Conservation (phyloP, 768 basidiomycete species). For the Amanita subjunquillea region DNA sequence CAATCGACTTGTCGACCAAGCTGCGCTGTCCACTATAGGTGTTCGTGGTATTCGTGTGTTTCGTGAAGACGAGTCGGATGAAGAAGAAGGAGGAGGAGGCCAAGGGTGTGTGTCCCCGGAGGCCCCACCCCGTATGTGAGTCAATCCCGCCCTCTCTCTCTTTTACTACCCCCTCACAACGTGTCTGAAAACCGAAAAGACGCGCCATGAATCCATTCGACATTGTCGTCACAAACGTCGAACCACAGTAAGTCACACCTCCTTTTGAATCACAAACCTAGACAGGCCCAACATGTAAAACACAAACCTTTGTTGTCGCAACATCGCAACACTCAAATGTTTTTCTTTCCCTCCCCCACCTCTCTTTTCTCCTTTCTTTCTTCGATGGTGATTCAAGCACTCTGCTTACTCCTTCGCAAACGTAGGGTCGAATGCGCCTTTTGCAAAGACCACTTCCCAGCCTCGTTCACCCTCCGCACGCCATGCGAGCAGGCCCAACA, state of each 20-base stretch:
- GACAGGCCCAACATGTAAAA: neutral
- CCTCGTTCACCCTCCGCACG: slow-evolving; percentile 19
- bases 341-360: neutral
- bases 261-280: neutral
- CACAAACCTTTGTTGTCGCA: neutral
- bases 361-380: neutral
- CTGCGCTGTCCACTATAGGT: neutral
- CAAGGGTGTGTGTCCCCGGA: neutral
- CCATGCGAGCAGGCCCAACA: slow-evolving; percentile 27
- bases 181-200: neutral
- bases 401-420: neutral
- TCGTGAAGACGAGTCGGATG: neutral
- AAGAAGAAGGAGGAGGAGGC: neutral
- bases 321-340: neutral
- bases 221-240: neutral
- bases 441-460: slow-evolving; percentile 25
- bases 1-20: neutral
- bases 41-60: neutral
- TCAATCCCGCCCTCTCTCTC: neutral
- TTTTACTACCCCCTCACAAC: neutral
- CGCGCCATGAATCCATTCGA: neutral
- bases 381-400: neutral
- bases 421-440: slow-evolving; percentile 26
- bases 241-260: neutral
- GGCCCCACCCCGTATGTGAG: neutral